Conservation (phyloP, 2,329 filamentous ascomycete genomes). For the Colletotrichum sp. region DNA sequence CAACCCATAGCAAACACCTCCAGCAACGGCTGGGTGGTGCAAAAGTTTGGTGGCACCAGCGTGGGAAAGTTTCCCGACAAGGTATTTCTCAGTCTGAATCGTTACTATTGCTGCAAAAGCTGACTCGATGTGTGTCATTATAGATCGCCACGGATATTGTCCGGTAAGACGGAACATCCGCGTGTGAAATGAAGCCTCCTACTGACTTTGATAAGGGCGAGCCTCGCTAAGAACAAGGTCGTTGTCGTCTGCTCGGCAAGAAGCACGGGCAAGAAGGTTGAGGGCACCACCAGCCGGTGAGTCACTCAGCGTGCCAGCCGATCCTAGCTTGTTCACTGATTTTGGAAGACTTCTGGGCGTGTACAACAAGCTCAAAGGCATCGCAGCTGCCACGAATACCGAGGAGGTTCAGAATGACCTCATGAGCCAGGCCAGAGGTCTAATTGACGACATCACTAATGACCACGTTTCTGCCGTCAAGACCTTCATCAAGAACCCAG, state of each 20-base stretch:
- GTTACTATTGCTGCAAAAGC: slow-evolving; percentile 29
- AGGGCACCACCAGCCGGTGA: slow-evolving; percentile 94
- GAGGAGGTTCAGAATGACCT: slow-evolving; percentile 59
- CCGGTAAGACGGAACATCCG: slow-evolving; percentile 41
- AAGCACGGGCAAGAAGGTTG: slow-evolving; percentile 91
- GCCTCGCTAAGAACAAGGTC: slow-evolving; percentile 73
- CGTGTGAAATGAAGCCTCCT: neutral
- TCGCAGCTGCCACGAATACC: slow-evolving; percentile 58
- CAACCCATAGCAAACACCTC: slow-evolving; percentile 34
- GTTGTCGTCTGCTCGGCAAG: slow-evolving; percentile 95
- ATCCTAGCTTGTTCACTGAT: neutral
- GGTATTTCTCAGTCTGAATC: slow-evolving; percentile 40
- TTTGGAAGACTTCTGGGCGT: slow-evolving; percentile 60
- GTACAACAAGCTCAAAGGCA: slow-evolving; percentile 60
- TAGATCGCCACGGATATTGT: slow-evolving; percentile 75
- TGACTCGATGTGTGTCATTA: slow-evolving; percentile 19
- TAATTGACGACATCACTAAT: slow-evolving; percentile 81
- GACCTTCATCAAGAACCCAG: slow-evolving; percentile 61
- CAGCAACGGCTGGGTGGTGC: slow-evolving; percentile 76
- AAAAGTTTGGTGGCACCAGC: slow-evolving; percentile 95
- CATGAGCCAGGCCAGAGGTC: slow-evolving; percentile 69
- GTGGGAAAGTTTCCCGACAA: slow-evolving; percentile 90
- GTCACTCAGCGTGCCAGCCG: slow-evolving; percentile 39
- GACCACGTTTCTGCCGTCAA: slow-evolving; percentile 82
- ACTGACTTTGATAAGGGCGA: slow-evolving; percentile 48